Evolutionary conservation across 768 basidiomycete species (phyloP), one percentile per base, ranked within the genome.

Genomic region (Pleurotus pulmonarius): DNA sequence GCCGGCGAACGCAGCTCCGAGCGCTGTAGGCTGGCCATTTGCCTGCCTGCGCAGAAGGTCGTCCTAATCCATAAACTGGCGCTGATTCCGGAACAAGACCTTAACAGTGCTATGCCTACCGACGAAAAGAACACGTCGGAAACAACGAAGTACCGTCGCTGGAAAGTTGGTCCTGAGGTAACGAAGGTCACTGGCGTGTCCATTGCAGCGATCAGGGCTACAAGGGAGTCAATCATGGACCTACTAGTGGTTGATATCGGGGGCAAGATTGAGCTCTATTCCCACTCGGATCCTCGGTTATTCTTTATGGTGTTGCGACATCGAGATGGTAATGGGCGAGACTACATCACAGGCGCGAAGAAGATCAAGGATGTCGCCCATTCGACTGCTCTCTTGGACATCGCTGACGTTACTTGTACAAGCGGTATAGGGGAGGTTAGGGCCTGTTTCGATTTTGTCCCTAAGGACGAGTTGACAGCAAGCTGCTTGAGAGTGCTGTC

Each of bases 401-500:
- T 83, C 56, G 69, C 75, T 18, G 80, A 85, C 59, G 83, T 81
- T 2, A 73, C 74, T 52, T 64, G 63, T 59, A 83, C 81, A 39
- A n/a, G 37, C 18, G 29, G 29, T 8, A 34, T 34, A 34, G 39
- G 41, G 51, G 22, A 47, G 24, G 41, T 53, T 9, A 76, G 80
- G 0, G 71, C 76, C 4, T 75, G 76, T 13, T 71, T 91, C 16
- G 80, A 87, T 61, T 72, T 88, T 56, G 68, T 76, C 5, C 81
- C 88, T 0, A 72, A 73, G 41, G 81, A 87, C 61, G 59, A 65
- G 5, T 73, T 93, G 13, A 86, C 86, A 7, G 68, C 66, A 24
- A 80, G 82, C 55, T 83, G 81, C 55, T 69, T 96, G 44, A 77
- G 83, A 46, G 75, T 83, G 5, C 75, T 95, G 5, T 79, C 91